These are phyloP conservation scores for Daedaleopsis nitida DNA, from an alignment of 768 basidiomycete genomes.

Conservation along the genomic window DNA sequence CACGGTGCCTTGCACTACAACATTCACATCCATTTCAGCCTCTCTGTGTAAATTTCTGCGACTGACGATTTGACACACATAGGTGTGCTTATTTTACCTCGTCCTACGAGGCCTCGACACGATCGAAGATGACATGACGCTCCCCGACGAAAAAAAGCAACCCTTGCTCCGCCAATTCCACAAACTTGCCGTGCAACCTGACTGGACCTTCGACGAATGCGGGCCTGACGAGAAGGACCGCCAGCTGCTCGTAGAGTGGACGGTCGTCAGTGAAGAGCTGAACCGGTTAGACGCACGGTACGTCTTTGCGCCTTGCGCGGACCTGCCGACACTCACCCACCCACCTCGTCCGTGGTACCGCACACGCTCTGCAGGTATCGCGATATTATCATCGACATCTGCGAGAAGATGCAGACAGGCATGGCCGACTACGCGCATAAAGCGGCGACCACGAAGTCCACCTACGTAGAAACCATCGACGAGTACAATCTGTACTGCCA, in stretches of 20 bases:
- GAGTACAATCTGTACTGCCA: constrained; percentile 99
- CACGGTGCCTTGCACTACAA: too few relatives aligned
- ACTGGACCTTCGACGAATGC: constrained; percentile 82
- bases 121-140: constrained; percentile 97
- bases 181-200: constrained; percentile 72
- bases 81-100: constrained; percentile 96
- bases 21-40: neutral
- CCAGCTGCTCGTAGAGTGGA: constrained; percentile 81
- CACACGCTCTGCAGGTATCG: constrained; percentile 57
- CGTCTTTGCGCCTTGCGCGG: constrained; percentile 19
- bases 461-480: constrained; percentile 71
- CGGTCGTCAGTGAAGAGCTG: constrained; percentile 80
- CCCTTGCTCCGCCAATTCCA: constrained; percentile 84
- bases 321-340: neutral
- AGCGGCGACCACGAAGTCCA: constrained; percentile 67
- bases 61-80: neutral
- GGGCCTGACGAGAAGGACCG: constrained; percentile 91
- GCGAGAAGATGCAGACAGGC: constrained; percentile 84
- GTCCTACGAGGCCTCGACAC: constrained; percentile 95
- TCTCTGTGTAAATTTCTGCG: neutral
- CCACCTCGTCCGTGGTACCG: too few relatives aligned
- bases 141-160: constrained; percentile 84
- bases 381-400: constrained; percentile 79
- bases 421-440: constrained; percentile 96
- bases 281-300: constrained; percentile 66